Percentiles rank a stretch among this genome's conserved stretches.
Evolutionary conservation across 805 yeast species (phyloP).

Genomic region (Sugiyamaella americana): DNA sequence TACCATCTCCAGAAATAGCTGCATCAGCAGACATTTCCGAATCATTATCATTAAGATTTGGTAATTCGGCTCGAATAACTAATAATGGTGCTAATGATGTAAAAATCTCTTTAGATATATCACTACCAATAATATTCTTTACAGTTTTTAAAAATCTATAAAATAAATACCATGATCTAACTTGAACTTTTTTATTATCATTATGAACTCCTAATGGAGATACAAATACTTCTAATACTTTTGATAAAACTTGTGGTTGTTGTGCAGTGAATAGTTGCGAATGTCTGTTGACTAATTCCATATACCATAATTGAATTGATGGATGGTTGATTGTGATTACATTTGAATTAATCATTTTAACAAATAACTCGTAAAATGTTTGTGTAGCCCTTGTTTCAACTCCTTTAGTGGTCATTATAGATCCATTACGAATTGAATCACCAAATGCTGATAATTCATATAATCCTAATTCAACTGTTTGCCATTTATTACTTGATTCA

Average conservation of each 20-base stretch:
- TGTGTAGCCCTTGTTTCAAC: slow-evolving; percentile 56
- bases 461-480: slow-evolving; percentile 77
- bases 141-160: slow-evolving; percentile 75
- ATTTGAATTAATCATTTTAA: slow-evolving; percentile 43
- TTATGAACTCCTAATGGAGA: slow-evolving; percentile 79
- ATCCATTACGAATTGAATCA: slow-evolving; percentile 71
- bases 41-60: slow-evolving; percentile 30
- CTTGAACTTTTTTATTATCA: slow-evolving; percentile 62
- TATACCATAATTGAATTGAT: slow-evolving; percentile 70
- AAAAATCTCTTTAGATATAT: slow-evolving; percentile 50
- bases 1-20: slow-evolving; percentile 42
- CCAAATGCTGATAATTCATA: slow-evolving; percentile 73
- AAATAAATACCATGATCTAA: slow-evolving; percentile 86
- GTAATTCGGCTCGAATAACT: slow-evolving; percentile 52
- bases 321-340: slow-evolving; percentile 58
- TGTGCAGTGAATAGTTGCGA: slow-evolving; percentile 48
- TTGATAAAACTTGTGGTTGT: slow-evolving; percentile 42
- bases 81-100: slow-evolving; percentile 57
- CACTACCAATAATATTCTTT: slow-evolving; percentile 54
- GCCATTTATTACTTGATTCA: slow-evolving; percentile 48
- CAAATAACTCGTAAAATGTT: slow-evolving; percentile 55
- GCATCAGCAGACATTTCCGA: slow-evolving; percentile 48
- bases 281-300: slow-evolving; percentile 81
- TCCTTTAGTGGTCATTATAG: slow-evolving; percentile 61
- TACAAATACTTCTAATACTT: slow-evolving; percentile 67